Evolutionary conservation across 2,329 filamentous ascomycete genomes (phyloP), one percentile per base, ranked within the genome.

Genomic region (Aspergillus ibericus): DNA sequence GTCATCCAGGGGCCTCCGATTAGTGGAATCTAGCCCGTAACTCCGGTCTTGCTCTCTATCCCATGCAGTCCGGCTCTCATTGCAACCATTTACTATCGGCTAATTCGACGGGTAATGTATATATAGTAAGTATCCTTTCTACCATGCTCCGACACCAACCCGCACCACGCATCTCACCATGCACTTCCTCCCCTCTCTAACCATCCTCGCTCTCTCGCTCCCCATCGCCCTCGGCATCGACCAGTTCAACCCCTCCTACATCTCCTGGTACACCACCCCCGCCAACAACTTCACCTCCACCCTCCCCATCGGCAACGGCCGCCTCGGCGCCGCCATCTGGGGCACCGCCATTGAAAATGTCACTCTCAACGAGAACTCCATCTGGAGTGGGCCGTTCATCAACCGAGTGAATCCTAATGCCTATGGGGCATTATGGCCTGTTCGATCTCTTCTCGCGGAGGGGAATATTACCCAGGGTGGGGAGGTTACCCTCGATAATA

Each of bases 341-440:
- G 63, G 65, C 3, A 53, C 56, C 1, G 38, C 49, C 0, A 27
- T 48, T 5, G 65, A 67, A 49, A 59, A 56, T 13, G 8, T 67
- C 27, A 63, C 64, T 4, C 16, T 67, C 18, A 65, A 65, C n/a
- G 65, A 67, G 55, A 61, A 66, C 38, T 60, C 63, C 20, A 59
- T 67, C 35, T 67, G 64, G 65, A 59, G 53, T 20, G 64, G 65
- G 1, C 61, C 64, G 5, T 59, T 66, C 25, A 27, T 57, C 25
- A 54, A 66, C 29, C 56, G 64, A 0, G 53, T 56, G 6, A 61
- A 62, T n/a, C 53, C 60, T 1, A 46, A 59, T 12, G 48, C 61
- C 1, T 54, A 47, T 6, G 47, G 42, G 0, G 57, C 48, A 3
- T 18, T 62, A 2, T 32, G 32, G 0, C 16, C 47, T 1, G 60